Conservation (phyloP, 768 basidiomycete species). For the Pilatotrama ljubarskyi region DNA sequence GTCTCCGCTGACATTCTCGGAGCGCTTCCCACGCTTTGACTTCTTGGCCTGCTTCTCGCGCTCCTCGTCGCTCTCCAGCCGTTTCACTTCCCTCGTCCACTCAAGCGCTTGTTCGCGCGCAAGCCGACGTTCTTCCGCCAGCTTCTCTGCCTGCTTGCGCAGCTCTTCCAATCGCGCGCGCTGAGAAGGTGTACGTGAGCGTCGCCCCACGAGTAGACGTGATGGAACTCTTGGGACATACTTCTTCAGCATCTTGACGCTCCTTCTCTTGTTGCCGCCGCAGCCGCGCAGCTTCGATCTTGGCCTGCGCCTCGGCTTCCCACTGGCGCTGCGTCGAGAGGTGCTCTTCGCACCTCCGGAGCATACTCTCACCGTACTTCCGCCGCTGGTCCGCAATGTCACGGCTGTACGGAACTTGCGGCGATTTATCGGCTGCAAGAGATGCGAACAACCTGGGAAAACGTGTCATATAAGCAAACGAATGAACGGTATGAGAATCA, state of each 20-base stretch:
- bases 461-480: not conserved
- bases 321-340: conserved; percentile 66
- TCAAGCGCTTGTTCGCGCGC: conserved; percentile 79
- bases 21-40: conserved; percentile 52
- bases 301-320: conserved; percentile 70
- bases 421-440: conserved; percentile 70
- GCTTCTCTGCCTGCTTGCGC: conserved; percentile 66
- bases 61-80: conserved; percentile 74
- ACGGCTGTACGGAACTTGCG: conserved; percentile 74
- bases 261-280: conserved; percentile 80
- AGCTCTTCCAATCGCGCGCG: conserved; percentile 61
- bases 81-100: conserved; percentile 68
- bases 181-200: conserved; percentile 37
- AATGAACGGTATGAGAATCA: not conserved
- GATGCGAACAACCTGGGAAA: conserved; percentile 73
- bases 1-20: conserved; percentile 48
- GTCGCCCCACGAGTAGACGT: not conserved
- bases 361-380: conserved; percentile 86
- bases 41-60: conserved; percentile 54
- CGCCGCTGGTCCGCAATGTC: conserved; percentile 89
- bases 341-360: conserved; percentile 81
- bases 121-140: conserved; percentile 76
- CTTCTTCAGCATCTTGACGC: conserved; percentile 64
- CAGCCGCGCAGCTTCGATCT: conserved; percentile 74
- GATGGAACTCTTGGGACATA: conserved; percentile 33